Evolutionary conservation across 179 eudicot genomes (phyloP), one percentile per base, ranked within the genome.

Genomic region (Beta macrorhiza): DNA sequence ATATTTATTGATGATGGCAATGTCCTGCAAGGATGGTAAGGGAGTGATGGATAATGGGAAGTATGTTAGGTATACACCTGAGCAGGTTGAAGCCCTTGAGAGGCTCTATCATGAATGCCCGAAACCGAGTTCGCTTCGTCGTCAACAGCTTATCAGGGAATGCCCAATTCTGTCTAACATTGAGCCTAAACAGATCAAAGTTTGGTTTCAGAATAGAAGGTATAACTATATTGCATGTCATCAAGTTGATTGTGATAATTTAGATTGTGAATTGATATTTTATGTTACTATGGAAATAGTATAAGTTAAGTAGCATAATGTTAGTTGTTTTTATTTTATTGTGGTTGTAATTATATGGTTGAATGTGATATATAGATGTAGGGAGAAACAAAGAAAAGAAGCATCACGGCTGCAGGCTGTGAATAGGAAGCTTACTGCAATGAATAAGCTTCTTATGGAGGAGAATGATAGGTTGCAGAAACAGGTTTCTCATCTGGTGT

Each of bases 61-160:
- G 79, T 92, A 92, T 78, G 98, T 93, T 49, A 83, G 98, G 85
- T 92, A 92, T 85, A 93, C 98, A 47, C 97, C 98, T 25, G 98
- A 93, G 91, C 98, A 93, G 90, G 98, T 93, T 76, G 98, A 93
- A 81, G 97, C 98, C 80, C 90, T 93, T 53, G 98, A 93, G 84
- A 89, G 97, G 89, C 84, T 92, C 81, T 93, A 93, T 85, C 97
- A 90, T 72, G 98, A 92, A 37, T 92, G 97, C 82, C 98, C 98
- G 14, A 93, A 93, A 77, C 98, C 98, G 32, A 93, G 91, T 70
- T 93, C 98, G 13, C 85, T 92, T 80, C 98, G 99, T 53, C 93
- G 99, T 11, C 99, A 95, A 69, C 99, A 95, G 89, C 97, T 95
- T n/a, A 95, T 95, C 56, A 87, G 98, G 2, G 99, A 95, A 72